phyloP scores from a whole-genome alignment of 148 eudicot species.

The Simmondsia chinensis region DNA sequence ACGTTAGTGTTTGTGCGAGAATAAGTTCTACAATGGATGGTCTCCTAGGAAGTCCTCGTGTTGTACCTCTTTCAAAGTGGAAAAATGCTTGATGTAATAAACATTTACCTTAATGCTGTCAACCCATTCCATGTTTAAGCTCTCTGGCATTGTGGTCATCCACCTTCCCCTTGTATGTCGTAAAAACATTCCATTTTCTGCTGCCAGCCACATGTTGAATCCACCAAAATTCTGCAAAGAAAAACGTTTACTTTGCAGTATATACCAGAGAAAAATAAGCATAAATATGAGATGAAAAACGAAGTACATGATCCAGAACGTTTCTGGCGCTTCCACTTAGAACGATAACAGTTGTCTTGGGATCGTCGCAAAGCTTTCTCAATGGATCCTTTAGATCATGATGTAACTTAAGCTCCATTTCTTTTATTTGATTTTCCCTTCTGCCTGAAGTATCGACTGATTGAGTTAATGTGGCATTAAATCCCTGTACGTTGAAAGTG shows the following conservation, averaged over 20 bases:
- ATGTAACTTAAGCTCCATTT: slow-evolving; percentile 55
- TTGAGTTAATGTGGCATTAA: slow-evolving; percentile 61
- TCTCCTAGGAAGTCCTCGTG: too few species aligned
- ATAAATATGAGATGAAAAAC: neutral
- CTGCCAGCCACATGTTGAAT: slow-evolving; percentile 73
- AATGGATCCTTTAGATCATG: slow-evolving; percentile 45
- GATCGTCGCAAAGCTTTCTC: slow-evolving; percentile 48
- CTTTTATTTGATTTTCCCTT: slow-evolving; percentile 52
- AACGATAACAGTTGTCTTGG: slow-evolving; percentile 46
- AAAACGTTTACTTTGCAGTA: neutral
- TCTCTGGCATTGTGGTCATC: slow-evolving; percentile 80
- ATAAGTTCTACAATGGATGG: too few species aligned
- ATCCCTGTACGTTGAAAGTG: slow-evolving; percentile 37
- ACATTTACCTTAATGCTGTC: slow-evolving; percentile 61
- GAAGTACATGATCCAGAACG: slow-evolving; percentile 49
- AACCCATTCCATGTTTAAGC: slow-evolving; percentile 70
- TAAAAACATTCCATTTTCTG: slow-evolving; percentile 83
- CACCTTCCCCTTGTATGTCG: slow-evolving; percentile 57
- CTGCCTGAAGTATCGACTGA: slow-evolving; percentile 37
- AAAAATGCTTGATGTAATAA: too few species aligned
- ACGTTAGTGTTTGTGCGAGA: too few species aligned
- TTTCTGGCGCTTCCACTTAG: slow-evolving; percentile 63
- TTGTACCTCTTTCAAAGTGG: too few species aligned
- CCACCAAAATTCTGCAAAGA: slow-evolving; percentile 55
- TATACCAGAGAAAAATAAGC: neutral